A percentile compares a stretch with the other conserved stretches of the same genome.
These are phyloP conservation scores for Coprinopsis marcescibilis DNA, from an alignment of 768 basidiomycete genomes.

Conservation along the genomic window DNA sequence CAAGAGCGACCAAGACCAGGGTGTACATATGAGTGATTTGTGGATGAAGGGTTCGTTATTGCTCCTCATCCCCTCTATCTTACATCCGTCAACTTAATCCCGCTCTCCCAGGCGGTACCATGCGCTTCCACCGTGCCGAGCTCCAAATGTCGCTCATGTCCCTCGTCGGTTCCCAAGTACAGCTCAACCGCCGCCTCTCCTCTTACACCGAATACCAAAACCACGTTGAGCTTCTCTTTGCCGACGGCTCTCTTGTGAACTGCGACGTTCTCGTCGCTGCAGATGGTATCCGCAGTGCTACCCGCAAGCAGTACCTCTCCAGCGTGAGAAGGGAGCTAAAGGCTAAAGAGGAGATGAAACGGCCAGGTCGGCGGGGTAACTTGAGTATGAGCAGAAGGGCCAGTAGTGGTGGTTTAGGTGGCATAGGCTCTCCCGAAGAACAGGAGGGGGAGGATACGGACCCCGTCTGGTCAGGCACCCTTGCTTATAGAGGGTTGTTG, in stretches of 20 bases:
- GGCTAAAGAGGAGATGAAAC: too few species aligned
- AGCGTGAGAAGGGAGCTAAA: not conserved
- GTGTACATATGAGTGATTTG: conserved; percentile 22
- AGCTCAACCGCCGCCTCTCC: conserved; percentile 35
- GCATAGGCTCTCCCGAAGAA: too few species aligned
- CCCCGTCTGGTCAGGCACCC: conserved; percentile 29
- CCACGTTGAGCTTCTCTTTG: conserved; percentile 20
- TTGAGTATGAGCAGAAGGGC: too few species aligned
- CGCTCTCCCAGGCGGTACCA: conserved; percentile 18
- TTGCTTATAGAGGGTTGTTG: conserved; percentile 31
- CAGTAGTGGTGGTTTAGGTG: too few species aligned
- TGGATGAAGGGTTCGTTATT: conserved; percentile 17
- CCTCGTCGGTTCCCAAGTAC: conserved; percentile 15
- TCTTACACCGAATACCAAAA: conserved; percentile 23
- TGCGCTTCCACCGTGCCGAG: conserved; percentile 37
- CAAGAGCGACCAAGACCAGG: conserved; percentile 28
- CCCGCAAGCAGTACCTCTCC: conserved; percentile 14
- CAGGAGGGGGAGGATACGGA: conserved; percentile 20
- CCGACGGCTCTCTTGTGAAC: conserved; percentile 19
- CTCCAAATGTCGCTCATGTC: conserved; percentile 37
- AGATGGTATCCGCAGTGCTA: conserved; percentile 30
- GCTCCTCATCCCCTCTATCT: not conserved
- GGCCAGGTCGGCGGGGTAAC: too few species aligned
- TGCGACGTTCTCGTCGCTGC: conserved; percentile 36
- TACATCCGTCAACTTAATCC: not conserved